These are phyloP conservation scores for Penicillium canariense DNA, from an alignment of 495 filamentous ascomycete genomes.

Conservation along the genomic window DNA sequence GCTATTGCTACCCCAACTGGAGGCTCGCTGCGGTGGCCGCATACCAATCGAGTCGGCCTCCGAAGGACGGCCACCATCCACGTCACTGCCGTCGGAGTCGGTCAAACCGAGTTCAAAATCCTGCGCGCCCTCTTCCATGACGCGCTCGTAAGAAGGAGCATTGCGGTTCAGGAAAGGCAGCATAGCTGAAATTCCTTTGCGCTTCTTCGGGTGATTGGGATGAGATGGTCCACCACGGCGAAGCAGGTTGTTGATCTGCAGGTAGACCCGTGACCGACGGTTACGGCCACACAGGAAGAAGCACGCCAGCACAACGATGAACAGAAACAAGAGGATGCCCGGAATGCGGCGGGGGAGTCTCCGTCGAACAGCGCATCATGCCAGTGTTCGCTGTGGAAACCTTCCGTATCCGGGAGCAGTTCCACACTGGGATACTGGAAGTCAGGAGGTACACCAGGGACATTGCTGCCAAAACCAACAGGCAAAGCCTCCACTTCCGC, in stretches of 20 bases:
- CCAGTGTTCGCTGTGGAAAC: constrained; percentile 63
- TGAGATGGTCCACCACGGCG: constrained; percentile 51
- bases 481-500: constrained; percentile 58
- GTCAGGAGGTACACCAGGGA: constrained; percentile 61
- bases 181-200: constrained; percentile 52
- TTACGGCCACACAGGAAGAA: constrained; percentile 71
- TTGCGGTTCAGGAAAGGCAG: constrained; percentile 53
- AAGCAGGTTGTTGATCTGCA: constrained; percentile 51
- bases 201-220: constrained; percentile 50
- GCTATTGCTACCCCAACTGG: constrained; percentile 37
- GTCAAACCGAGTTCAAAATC: constrained; percentile 70
- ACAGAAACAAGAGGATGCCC: constrained; percentile 68
- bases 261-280: constrained; percentile 63
- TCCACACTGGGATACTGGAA: constrained; percentile 83
- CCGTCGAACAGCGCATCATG: constrained; percentile 66
- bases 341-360: constrained; percentile 62
- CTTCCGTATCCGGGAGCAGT: constrained; percentile 40
- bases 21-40: constrained; percentile 35
- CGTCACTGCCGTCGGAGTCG: constrained; percentile 56
- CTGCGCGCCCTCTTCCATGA: constrained; percentile 71
- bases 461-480: constrained; percentile 90
- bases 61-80: constrained; percentile 40
- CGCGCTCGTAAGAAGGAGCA: constrained; percentile 74
- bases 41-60: constrained; percentile 31
- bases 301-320: constrained; percentile 65